phyloP scores from a whole-genome alignment of 768 basidiomycete species.

The Dentipellis fragilis region DNA sequence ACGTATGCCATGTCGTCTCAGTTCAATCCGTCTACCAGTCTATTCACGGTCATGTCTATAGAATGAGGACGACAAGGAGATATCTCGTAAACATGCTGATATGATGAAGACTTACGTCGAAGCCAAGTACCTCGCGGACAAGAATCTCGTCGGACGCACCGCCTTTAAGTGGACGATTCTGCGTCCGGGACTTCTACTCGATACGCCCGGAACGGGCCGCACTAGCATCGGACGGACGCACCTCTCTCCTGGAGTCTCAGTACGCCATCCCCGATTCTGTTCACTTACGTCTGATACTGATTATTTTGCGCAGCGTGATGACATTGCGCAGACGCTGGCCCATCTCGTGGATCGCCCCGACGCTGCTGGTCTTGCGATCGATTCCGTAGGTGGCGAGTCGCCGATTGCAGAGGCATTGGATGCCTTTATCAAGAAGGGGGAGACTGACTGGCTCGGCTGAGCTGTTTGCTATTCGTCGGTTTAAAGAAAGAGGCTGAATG shows the following conservation, averaged over 20 bases:
- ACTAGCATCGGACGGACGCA: conserved; percentile 45
- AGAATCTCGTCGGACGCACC: conserved; percentile 33
- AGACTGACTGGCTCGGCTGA: conserved; percentile 22
- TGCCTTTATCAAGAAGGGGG: conserved; percentile 38
- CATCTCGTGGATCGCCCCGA: conserved; percentile 39
- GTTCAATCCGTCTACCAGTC: neutral
- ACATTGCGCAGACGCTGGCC: conserved; percentile 43
- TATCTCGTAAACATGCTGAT: conserved; percentile 31
- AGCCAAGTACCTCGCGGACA: conserved; percentile 34
- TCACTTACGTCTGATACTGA: neutral
- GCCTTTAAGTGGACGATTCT: conserved; percentile 59
- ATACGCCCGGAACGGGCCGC: conserved; percentile 40
- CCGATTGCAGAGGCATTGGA: conserved; percentile 38
- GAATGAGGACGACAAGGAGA: conserved; percentile 36
- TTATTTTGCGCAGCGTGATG: conserved; percentile 34
- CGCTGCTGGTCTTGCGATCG: conserved; percentile 47
- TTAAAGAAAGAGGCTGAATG: no score
- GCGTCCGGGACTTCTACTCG: conserved; percentile 47
- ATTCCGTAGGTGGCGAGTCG: conserved; percentile 46
- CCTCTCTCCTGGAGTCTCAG: conserved; percentile 34
- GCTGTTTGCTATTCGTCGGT: no score
- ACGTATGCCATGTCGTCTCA: conserved; percentile 26
- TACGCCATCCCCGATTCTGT: conserved; percentile 18
- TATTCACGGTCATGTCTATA: conserved; percentile 12
- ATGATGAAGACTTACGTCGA: conserved; percentile 32